Evolutionary conservation across 2,329 filamentous ascomycete species (phyloP), one percentile per base, ranked within the genome.

Genomic region (Apiospora koreana): DNA sequence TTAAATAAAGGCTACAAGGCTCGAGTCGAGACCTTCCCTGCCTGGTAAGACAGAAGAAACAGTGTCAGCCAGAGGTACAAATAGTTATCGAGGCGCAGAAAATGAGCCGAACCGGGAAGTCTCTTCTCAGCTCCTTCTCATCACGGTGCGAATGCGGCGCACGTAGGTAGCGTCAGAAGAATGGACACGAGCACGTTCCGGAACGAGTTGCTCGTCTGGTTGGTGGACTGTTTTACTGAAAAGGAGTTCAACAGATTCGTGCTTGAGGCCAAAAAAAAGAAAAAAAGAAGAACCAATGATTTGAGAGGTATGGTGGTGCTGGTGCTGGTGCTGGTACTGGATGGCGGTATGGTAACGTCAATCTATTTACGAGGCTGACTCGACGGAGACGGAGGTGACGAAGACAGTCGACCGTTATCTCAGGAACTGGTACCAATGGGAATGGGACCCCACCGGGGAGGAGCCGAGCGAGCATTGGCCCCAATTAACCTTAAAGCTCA

Each of bases 21-120:
- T 62, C 54, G 54, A 25, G n/a, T 48, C 31, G 66, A 68, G 31
- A n/a, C 66, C 66, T 74, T 76, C 75, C 72, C 71, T 73, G 73
- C 74, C 76, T 77, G 77, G 69, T 68, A 25, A 67, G 71, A 38
- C 58, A 71, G 73, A 54, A 68, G 66, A 73, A 68, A 72, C 66
- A 70, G 73, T 75, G 78, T 80, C 73, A 80, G 78, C 74, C 71
- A 74, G 68, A 75, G 69, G 62, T 72, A 72, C 73, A 70, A 69
- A 46, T 72, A 72, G n/a, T 71, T 71, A 65, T 72, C 69, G 68
- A 76, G 73, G 74, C 74, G 75, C 76, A 77, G 74, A 75, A 75
- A 78, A 77, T 78, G 78, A 77, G 75, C 72, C 78, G 78, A 80
- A 79, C 78, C 78, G 76, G 78, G 74, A 80, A 77, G 73, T 73